Percentiles rank a stretch among this genome's conserved stretches.
These are phyloP conservation scores for Scheffersomyces insectosa DNA, from an alignment of 1,139 yeast species.

Conservation along the genomic window DNA sequence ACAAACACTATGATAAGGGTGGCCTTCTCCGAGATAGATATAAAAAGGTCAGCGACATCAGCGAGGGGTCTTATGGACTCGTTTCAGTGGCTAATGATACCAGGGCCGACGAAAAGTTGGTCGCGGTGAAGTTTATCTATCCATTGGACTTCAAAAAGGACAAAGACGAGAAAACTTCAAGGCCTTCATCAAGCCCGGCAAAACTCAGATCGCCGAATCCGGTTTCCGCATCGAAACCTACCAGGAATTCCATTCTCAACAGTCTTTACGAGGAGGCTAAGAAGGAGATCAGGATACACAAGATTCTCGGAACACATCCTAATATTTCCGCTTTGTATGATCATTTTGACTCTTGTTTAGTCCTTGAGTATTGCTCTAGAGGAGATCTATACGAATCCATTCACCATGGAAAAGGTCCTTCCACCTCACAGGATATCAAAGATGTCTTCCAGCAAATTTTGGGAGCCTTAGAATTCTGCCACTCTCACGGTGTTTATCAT, in stretches of 20 bases:
- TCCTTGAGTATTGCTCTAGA: conserved; percentile 83
- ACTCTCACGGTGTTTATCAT: conserved; percentile 71
- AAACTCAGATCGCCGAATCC: conserved; percentile 24
- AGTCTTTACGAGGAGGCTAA: conserved; percentile 63
- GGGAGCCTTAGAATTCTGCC: conserved; percentile 78
- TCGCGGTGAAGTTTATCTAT: conserved; percentile 82
- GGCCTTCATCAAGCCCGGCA: conserved; percentile 43
- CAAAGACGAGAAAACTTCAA: conserved; percentile 13
- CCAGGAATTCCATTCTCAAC: conserved; percentile 28
- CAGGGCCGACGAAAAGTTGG: conserved; percentile 49
- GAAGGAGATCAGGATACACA: conserved; percentile 77
- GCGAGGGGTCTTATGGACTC: conserved; percentile 92
- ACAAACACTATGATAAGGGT: conserved; percentile 60
- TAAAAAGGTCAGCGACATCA: conserved; percentile 70
- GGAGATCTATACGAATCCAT: conserved; percentile 96
- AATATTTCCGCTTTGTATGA: conserved; percentile 71
- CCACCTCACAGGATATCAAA: conserved; percentile 70
- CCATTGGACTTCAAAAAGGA: conserved; percentile 43
- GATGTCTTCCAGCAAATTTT: conserved; percentile 77
- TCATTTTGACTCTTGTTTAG: conserved; percentile 75
- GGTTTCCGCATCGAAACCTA: conserved; percentile 6
- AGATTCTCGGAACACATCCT: conserved; percentile 63
- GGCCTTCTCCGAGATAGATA: conserved; percentile 64
- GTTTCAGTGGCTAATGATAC: conserved; percentile 85
- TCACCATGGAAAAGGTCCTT: conserved; percentile 77